phyloP scores from a whole-genome alignment of 2,329 filamentous ascomycete genomes.

The Akanthomyces dipterigenus region DNA sequence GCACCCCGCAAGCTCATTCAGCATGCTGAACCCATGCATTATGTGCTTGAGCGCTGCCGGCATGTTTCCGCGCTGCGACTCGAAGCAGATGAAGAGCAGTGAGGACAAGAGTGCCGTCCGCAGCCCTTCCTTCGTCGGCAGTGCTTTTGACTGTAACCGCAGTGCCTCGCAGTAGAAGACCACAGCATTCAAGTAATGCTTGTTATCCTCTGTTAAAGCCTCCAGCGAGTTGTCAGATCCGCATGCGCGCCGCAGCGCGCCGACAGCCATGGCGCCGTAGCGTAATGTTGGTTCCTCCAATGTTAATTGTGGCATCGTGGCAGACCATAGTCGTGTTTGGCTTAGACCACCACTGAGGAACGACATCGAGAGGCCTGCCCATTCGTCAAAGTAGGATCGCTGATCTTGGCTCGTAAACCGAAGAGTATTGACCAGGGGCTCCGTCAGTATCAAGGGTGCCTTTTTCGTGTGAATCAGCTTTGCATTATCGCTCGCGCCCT shows the following conservation, averaged over 20 bases:
- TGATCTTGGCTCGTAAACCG: conserved; percentile 29
- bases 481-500: conserved; percentile 15
- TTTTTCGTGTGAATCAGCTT: conserved; percentile 27
- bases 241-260: conserved; percentile 30
- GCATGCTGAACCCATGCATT: conserved; percentile 33
- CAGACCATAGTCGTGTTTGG: conserved; percentile 30
- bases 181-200: conserved; percentile 34
- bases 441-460: conserved; percentile 23
- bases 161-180: conserved; percentile 35
- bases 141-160: conserved; percentile 31
- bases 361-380: conserved; percentile 27
- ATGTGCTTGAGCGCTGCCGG: conserved; percentile 34
- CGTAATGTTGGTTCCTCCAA: conserved; percentile 30
- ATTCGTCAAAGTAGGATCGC: conserved; percentile 31
- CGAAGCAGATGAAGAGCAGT: conserved; percentile 35
- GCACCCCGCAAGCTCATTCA: conserved; percentile 32
- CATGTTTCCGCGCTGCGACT: conserved; percentile 33
- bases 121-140: conserved; percentile 29
- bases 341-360: conserved; percentile 30
- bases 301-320: conserved; percentile 34
- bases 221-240: conserved; percentile 18
- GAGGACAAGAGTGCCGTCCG: conserved; percentile 33
- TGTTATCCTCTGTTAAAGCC: conserved; percentile 23
- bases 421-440: conserved; percentile 28
- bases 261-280: conserved; percentile 35